phyloP scores from a whole-genome alignment of 768 basidiomycete genomes.

The Amanita polypyramis region DNA sequence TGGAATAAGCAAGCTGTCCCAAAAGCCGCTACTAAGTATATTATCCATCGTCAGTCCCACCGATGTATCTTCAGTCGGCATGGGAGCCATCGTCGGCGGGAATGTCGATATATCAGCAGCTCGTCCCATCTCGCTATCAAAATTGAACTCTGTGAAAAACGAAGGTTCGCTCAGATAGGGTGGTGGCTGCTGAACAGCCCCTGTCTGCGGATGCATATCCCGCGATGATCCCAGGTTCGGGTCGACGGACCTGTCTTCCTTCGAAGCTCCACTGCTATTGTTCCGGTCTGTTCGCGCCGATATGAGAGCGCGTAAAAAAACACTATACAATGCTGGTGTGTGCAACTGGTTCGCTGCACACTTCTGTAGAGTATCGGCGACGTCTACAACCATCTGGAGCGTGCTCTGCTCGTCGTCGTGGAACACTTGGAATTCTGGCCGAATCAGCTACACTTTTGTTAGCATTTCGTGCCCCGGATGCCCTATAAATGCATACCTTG shows the following conservation, averaged over 20 bases:
- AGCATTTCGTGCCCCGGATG: background rate
- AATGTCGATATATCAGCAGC: conserved; percentile 75
- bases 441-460: conserved; percentile 46
- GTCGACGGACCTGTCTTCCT: background rate
- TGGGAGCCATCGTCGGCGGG: conserved; percentile 76
- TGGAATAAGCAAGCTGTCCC: conserved; percentile 83
- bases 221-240: background rate
- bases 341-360: conserved; percentile 73
- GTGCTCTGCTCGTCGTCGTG: conserved; percentile 66
- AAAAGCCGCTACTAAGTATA: conserved; percentile 69
- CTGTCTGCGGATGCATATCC: conserved; percentile 15
- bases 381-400: conserved; percentile 62
- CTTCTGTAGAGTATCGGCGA: conserved; percentile 69
- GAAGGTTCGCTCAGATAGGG: conserved; percentile 10
- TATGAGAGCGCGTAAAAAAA: conserved; percentile 71
- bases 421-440: conserved; percentile 74
- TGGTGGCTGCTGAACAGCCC: background rate
- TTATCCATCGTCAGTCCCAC: conserved; percentile 70
- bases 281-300: conserved; percentile 34
- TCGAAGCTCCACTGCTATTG: conserved; percentile 3
- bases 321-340: conserved; percentile 84
- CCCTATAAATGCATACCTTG: conserved; percentile 46
- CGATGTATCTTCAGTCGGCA: conserved; percentile 28
- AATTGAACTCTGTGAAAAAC: conserved; percentile 49
- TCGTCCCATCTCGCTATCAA: conserved; percentile 78